Evolutionary conservation across 2,329 filamentous ascomycete species (phyloP).

Genomic region (Tolypocladium sp.): DNA sequence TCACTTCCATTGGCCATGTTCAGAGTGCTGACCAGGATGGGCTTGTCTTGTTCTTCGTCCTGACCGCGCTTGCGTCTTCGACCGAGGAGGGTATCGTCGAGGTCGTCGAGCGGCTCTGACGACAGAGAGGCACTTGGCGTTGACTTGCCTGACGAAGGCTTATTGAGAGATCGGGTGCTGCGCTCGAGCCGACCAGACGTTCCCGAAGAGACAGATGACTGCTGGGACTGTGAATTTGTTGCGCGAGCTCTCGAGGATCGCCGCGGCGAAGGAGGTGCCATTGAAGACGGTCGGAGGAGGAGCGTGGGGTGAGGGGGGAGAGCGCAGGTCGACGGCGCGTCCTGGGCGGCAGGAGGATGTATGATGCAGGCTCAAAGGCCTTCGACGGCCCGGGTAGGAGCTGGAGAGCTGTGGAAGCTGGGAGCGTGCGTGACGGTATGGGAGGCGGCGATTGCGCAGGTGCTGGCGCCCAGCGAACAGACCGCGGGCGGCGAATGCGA

Average conservation of each 20-base stretch:
- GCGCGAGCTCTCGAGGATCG: constrained; percentile 86
- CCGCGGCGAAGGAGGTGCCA: constrained; percentile 62
- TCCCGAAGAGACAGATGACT: constrained; percentile 72
- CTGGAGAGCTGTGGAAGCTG: neutral
- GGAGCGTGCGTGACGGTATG: constrained; percentile 17
- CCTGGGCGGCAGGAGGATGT: neutral
- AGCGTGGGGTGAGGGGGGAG: constrained; percentile 14
- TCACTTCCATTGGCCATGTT: constrained; percentile 55
- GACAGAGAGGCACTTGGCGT: constrained; percentile 65
- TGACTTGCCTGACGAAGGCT: constrained; percentile 68
- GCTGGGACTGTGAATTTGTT: constrained; percentile 65
- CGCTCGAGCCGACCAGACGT: constrained; percentile 70
- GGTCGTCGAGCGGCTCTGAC: constrained; percentile 58
- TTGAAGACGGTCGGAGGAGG: constrained; percentile 25
- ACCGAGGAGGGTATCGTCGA: constrained; percentile 62
- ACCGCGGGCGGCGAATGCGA: constrained; percentile 4
- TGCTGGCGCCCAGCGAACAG: constrained; percentile 3
- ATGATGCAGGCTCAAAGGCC: neutral
- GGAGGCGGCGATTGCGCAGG: constrained; percentile 8
- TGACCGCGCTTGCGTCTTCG: constrained; percentile 72
- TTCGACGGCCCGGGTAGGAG: neutral
- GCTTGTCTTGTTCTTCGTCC: constrained; percentile 47
- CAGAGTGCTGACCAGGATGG: constrained; percentile 29
- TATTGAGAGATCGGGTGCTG: constrained; percentile 61
- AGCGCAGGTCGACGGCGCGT: neutral